A percentile compares a stretch with the other conserved stretches of the same genome.
phyloP scores from a whole-genome alignment of 2,329 filamentous ascomycete species.

The Colletotrichum sublineola region DNA sequence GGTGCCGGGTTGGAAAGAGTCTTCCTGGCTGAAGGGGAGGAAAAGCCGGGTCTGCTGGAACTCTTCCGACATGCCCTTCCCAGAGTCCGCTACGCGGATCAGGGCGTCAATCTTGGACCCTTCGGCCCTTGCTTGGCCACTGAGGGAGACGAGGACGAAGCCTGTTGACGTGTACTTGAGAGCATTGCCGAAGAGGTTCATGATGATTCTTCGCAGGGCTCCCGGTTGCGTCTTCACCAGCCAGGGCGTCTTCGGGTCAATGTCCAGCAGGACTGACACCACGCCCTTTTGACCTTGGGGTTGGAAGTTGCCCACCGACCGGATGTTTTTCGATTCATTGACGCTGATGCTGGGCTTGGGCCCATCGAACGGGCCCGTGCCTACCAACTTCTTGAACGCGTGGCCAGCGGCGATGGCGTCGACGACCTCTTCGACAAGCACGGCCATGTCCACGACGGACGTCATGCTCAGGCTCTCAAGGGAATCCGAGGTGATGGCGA shows the following conservation, averaged over 20 bases:
- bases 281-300: constrained; percentile 45
- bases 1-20: constrained; percentile 70
- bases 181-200: constrained; percentile 74
- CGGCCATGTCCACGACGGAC: constrained; percentile 49
- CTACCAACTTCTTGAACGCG: constrained; percentile 48
- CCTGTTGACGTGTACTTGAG: constrained; percentile 72
- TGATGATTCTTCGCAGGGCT: constrained; percentile 65
- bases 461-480: constrained; percentile 51
- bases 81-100: constrained; percentile 71
- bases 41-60: constrained; percentile 72
- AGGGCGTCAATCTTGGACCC: constrained; percentile 47
- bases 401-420: constrained; percentile 54
- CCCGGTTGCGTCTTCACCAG: constrained; percentile 67
- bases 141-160: constrained; percentile 59
- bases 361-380: constrained; percentile 15
- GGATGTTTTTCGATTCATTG: not conserved
- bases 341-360: constrained; percentile 39
- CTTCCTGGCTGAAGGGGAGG: constrained; percentile 74
- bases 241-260: constrained; percentile 62
- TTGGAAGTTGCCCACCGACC: constrained; percentile 35
- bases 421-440: constrained; percentile 55
- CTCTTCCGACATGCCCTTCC: constrained; percentile 73
- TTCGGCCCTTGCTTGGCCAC: constrained; percentile 44
- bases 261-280: constrained; percentile 65
- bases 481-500: constrained; percentile 47